phyloP scores from a whole-genome alignment of 306 rosid genomes.

The Dryas alaskensis region DNA sequence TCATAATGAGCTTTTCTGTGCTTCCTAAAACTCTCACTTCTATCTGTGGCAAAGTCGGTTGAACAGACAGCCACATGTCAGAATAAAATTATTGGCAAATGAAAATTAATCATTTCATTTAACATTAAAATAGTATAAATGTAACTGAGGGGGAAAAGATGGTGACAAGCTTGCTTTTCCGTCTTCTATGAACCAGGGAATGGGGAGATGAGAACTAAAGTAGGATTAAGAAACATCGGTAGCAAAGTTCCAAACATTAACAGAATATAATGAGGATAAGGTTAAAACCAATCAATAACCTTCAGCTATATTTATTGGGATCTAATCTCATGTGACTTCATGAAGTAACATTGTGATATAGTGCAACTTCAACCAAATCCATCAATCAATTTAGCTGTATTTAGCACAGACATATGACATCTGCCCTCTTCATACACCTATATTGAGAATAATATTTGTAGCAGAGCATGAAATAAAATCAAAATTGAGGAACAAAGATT shows the following conservation, averaged over 20 bases:
- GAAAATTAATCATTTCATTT: slow-evolving; percentile 15
- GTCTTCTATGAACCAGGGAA: background rate
- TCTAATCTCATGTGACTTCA: background rate
- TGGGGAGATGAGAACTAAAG: background rate
- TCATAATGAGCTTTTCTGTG: slow-evolving; percentile 85
- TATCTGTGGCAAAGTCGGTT: slow-evolving; percentile 36
- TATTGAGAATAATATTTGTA: background rate
- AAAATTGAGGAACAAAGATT: background rate
- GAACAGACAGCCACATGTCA: slow-evolving; percentile 22
- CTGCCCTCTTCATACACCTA: slow-evolving; percentile 11
- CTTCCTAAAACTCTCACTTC: slow-evolving; percentile 57
- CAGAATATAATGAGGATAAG: background rate
- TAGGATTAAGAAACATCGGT: background rate
- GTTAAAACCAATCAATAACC: background rate
- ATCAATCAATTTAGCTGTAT: background rate
- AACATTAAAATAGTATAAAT: background rate
- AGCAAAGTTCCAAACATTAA: background rate
- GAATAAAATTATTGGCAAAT: background rate
- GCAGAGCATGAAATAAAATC: background rate
- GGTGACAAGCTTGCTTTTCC: background rate
- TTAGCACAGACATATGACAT: background rate
- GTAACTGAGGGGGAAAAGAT: background rate
- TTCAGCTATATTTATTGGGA: background rate
- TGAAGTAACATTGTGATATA: background rate
- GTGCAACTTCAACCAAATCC: slow-evolving; percentile 14